Evolutionary conservation across 805 yeast genomes (phyloP), one percentile per base, ranked within the genome.

Genomic region (Candida rishiriensis): DNA sequence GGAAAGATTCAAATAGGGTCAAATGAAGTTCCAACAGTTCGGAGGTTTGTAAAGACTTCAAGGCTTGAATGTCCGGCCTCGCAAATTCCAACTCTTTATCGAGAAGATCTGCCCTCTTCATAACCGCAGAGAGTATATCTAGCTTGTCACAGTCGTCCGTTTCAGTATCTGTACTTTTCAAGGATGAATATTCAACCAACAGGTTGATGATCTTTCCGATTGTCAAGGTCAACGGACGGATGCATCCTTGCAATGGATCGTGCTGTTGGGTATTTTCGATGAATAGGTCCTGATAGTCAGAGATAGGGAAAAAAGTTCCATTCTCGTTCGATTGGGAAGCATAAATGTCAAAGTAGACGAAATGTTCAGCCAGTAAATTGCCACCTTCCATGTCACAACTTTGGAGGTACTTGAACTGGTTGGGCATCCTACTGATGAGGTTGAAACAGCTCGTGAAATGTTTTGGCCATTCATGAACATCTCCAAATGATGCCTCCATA

Each of bases 181-280:
- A 28, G 4, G 59, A 44, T 32, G 46, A 49, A 30, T 42, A 53
- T 38, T 56, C 59, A 12, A 56, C 61, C 2, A 56, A 30, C 33
- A 58, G 44, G 39, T 65, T 66, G 47, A 69, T 62, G 2, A 68
- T 63, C 42, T 68, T 73, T 6, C 73, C 73, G 29, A 70, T 53
- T 1, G 65, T 37, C 21, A 65, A 47, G 40, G 59, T 61, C 2
- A 70, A 47, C 5, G 73, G 71, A 33, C 69, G 62, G 9, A 66
- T 52, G 49, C 72, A 68, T 2, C 75, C 75, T 47, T 70, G 75
- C 28, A 64, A 56, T 3, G 75, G 72, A 47, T 71, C 74, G 41
- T 53, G 55, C 7, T 52, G n/a, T 21, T 40, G 6, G 49, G 16
- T 28, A 33, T 47, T 49, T 16, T 15, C 50, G 17, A 39, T 49